Evolutionary conservation across 352 stramenopile genomes (phyloP).

Genomic region (Aphanomyces euteiches): DNA sequence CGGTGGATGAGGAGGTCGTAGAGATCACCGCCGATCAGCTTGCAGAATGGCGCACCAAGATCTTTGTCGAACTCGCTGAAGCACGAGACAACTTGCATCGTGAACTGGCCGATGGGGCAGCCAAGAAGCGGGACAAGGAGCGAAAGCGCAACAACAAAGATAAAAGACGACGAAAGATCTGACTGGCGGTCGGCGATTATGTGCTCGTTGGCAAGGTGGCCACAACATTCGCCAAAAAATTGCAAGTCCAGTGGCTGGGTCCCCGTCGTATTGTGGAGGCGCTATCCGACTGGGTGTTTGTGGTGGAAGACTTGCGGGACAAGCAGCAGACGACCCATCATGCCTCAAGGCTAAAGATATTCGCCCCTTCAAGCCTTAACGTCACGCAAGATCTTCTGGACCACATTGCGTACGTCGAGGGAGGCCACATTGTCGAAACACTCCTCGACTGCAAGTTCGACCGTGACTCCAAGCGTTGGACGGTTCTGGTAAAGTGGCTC

Average conservation of each 20-base stretch:
- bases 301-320: conserved; percentile 28
- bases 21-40: not conserved
- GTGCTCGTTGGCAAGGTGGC: conserved; percentile 25
- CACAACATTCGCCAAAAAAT: not conserved
- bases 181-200: conserved; percentile 27
- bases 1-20: not conserved
- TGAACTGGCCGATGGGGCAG: not conserved
- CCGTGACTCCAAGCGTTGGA: not conserved
- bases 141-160: not conserved
- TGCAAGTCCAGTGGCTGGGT: conserved; percentile 28
- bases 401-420: conserved; percentile 19
- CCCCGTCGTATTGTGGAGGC: too few species aligned
- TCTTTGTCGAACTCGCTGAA: conserved; percentile 9
- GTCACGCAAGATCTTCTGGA: conserved; percentile 6
- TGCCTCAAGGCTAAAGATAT: conserved; percentile 31
- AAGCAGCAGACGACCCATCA: conserved; percentile 23
- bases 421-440: conserved; percentile 30
- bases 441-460: conserved; percentile 1
- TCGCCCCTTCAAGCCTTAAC: too few species aligned
- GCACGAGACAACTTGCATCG: conserved; percentile 17
- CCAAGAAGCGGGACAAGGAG: not conserved
- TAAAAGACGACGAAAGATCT: not conserved
- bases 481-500: conserved; percentile 30
- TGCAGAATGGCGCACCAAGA: not conserved
- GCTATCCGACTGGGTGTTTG: conserved; percentile 19